These are phyloP conservation scores for Pseudocercospora vitis DNA, from an alignment of 2,329 filamentous ascomycete genomes.

Conservation along the genomic window DNA sequence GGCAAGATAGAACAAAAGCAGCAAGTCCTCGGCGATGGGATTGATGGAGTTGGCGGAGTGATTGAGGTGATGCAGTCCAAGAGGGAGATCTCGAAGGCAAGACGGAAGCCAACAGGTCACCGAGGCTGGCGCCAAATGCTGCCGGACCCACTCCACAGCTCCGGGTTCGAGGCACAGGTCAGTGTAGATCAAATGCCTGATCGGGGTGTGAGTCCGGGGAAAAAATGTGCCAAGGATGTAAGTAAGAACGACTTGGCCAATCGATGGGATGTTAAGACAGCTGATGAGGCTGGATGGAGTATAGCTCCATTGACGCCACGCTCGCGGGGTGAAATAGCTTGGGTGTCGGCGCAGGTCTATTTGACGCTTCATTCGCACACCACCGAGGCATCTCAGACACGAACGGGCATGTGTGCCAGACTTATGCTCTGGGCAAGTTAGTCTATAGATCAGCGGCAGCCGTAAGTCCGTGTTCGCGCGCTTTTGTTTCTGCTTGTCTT, in stretches of 20 bases:
- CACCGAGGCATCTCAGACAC: slow-evolving; percentile 5
- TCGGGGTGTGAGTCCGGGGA: slow-evolving; percentile 6
- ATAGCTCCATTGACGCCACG: slow-evolving; percentile 2
- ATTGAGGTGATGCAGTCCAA: background rate
- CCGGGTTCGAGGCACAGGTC: slow-evolving; percentile 59
- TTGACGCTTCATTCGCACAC: slow-evolving; percentile 2
- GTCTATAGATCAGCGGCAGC: slow-evolving; percentile 6
- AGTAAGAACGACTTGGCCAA: slow-evolving; percentile 8
- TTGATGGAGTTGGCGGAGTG: background rate
- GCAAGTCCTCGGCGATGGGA: background rate
- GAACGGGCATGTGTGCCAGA: background rate
- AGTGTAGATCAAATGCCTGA: slow-evolving; percentile 2
- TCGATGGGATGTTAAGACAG: background rate
- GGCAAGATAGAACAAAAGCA: background rate
- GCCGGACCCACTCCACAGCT: slow-evolving; percentile 51
- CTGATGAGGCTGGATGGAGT: slow-evolving; percentile 1
- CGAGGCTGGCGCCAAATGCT: background rate
- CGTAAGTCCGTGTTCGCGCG: slow-evolving; percentile 5
- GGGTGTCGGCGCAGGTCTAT: background rate
- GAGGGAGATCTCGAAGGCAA: background rate
- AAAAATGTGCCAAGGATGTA: background rate
- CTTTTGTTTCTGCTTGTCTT: background rate
- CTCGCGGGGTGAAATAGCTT: slow-evolving; percentile 5
- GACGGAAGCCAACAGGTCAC: background rate
- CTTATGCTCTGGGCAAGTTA: background rate